Evolutionary conservation across 257 asterid genomes (phyloP).

Genomic region (Solanum medicagineum): DNA sequence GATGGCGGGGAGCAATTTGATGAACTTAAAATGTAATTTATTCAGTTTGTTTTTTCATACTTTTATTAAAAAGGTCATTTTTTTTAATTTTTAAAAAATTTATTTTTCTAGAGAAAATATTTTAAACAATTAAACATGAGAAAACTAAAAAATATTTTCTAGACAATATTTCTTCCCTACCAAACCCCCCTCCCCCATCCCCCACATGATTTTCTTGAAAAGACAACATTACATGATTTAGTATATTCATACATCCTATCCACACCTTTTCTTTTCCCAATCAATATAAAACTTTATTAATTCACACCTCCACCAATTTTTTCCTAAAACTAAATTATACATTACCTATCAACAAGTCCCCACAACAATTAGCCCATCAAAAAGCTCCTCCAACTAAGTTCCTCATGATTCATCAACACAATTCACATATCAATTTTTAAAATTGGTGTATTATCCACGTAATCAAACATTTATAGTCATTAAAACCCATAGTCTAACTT

Average conservation of each 20-base stretch:
- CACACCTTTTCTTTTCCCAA: neutral
- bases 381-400: neutral
- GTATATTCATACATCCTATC: neutral
- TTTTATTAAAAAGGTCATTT: no score
- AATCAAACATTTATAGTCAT: neutral
- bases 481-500: neutral
- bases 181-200: no score
- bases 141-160: no score
- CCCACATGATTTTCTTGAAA: neutral
- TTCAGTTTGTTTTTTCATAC: no score
- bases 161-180: no score
- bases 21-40: no score
- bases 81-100: no score
- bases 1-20: no score
- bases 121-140: no score
- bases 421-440: neutral
- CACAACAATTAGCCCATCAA: neutral
- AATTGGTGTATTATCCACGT: neutral
- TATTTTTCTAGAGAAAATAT: no score
- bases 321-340: neutral
- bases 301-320: neutral
- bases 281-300: neutral
- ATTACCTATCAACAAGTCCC: neutral
- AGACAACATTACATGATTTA: neutral
- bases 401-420: neutral